phyloP scores from a whole-genome alignment of 208 protist species.

The Wallacemonas sp. region DNA sequence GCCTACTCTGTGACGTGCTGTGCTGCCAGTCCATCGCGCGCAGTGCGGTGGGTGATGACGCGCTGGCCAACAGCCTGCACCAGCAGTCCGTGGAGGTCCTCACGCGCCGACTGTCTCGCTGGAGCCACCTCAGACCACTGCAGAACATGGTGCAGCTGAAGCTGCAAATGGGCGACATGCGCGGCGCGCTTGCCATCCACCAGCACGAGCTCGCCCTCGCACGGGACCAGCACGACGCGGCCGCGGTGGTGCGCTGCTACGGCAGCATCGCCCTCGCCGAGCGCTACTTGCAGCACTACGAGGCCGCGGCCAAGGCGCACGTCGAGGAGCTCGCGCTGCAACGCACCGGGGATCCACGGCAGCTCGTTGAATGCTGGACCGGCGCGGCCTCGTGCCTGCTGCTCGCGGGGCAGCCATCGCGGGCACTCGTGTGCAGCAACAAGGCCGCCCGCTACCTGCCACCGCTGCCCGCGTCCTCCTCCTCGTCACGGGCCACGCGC shows the following conservation, averaged over 20 bases:
- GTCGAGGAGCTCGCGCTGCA: slow-evolving; percentile 44
- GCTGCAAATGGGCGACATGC: slow-evolving; percentile 55
- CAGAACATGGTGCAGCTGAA: slow-evolving; percentile 61
- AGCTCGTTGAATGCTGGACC: slow-evolving; percentile 53
- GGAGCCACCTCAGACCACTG: slow-evolving; percentile 40
- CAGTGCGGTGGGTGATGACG: slow-evolving; percentile 40
- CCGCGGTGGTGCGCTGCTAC: slow-evolving; percentile 32
- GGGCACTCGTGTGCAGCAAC: slow-evolving; percentile 22
- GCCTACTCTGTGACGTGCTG: slow-evolving; percentile 49
- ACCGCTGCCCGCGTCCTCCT: background rate
- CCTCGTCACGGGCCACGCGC: no score
- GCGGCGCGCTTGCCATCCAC: slow-evolving; percentile 37
- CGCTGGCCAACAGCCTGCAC: slow-evolving; percentile 22
- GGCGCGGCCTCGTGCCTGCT: slow-evolving; percentile 39
- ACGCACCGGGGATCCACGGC: slow-evolving; percentile 33
- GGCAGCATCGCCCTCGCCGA: slow-evolving; percentile 51
- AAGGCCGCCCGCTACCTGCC: slow-evolving; percentile 9
- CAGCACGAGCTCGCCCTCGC: slow-evolving; percentile 41
- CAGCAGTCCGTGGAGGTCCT: slow-evolving; percentile 26
- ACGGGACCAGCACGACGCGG: slow-evolving; percentile 37
- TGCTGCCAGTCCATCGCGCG: slow-evolving; percentile 52
- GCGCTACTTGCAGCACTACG: slow-evolving; percentile 35
- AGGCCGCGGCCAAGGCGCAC: slow-evolving; percentile 38
- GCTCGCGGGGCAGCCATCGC: slow-evolving; percentile 33
- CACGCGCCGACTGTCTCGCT: slow-evolving; percentile 22